Evolutionary conservation across 2,329 filamentous ascomycete species (phyloP).

Genomic region (Hymenoscyphus fructigenus): DNA sequence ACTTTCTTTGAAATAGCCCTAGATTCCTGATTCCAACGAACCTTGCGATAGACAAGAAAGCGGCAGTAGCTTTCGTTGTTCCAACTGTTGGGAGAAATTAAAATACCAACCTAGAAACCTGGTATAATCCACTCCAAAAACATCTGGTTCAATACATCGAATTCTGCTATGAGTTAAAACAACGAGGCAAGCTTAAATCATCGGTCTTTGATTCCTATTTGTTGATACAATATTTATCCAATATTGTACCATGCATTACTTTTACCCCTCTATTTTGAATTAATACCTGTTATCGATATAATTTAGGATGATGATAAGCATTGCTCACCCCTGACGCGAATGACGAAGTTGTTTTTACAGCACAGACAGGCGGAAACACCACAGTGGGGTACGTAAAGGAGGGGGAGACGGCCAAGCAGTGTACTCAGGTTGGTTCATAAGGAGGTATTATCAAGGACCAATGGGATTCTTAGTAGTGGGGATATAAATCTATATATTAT

Average conservation of each 20-base stretch:
- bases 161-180: no score
- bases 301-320: neutral
- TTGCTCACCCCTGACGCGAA: neutral
- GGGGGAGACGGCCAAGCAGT: conserved; percentile 4
- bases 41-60: neutral
- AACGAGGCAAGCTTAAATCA: no score
- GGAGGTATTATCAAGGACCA: neutral
- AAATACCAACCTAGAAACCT: no score
- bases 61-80: neutral
- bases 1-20: neutral
- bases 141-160: no score
- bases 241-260: neutral
- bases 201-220: no score
- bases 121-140: no score
- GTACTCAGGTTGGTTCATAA: neutral
- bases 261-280: neutral
- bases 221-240: neutral
- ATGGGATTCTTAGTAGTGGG: neutral
- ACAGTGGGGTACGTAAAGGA: neutral
- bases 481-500: neutral
- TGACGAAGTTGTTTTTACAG: conserved; percentile 12
- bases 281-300: neutral
- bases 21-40: neutral
- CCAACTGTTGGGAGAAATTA: neutral
- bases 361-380: conserved; percentile 10